Evolutionary conservation across 345 rosid species (phyloP).

Genomic region (Erysimum cheiranthoides): DNA sequence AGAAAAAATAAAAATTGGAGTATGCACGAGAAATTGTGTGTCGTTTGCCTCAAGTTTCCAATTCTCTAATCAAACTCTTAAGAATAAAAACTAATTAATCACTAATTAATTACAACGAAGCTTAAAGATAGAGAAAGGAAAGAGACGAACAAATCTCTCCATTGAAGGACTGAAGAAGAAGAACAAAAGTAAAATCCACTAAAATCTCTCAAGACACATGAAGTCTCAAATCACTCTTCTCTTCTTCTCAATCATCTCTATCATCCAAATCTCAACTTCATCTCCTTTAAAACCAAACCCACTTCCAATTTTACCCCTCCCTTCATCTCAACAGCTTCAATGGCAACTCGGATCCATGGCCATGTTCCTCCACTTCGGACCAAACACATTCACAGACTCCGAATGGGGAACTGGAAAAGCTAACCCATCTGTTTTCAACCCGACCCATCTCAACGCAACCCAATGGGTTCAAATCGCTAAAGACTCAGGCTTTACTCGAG

Average conservation of each 20-base stretch:
- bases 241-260: slow-evolving; percentile 23
- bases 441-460: slow-evolving; percentile 62
- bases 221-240: slow-evolving; percentile 31
- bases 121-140: background rate
- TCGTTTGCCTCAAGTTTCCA: background rate
- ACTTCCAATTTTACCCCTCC: slow-evolving; percentile 82
- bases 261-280: slow-evolving; percentile 41
- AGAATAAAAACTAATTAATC: too few species aligned
- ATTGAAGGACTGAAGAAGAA: background rate
- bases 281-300: slow-evolving; percentile 61
- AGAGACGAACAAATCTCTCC: slow-evolving; percentile 4
- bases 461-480: slow-evolving; percentile 88
- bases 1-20: too few species aligned
- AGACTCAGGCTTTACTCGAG: slow-evolving; percentile 68
- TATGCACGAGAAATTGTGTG: too few species aligned
- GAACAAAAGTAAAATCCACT: background rate
- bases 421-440: slow-evolving; percentile 75
- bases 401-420: slow-evolving; percentile 88
- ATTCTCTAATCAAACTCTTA: background rate
- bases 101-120: background rate
- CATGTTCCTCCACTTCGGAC: slow-evolving; percentile 85
- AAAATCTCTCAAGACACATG: slow-evolving; percentile 4
- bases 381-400: slow-evolving; percentile 85
- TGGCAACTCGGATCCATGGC: slow-evolving; percentile 85
- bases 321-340: slow-evolving; percentile 73